These are phyloP conservation scores for Sphagnum fallax DNA, from an alignment of 228 moss, liverwort and hornwort genomes.

Conservation along the genomic window DNA sequence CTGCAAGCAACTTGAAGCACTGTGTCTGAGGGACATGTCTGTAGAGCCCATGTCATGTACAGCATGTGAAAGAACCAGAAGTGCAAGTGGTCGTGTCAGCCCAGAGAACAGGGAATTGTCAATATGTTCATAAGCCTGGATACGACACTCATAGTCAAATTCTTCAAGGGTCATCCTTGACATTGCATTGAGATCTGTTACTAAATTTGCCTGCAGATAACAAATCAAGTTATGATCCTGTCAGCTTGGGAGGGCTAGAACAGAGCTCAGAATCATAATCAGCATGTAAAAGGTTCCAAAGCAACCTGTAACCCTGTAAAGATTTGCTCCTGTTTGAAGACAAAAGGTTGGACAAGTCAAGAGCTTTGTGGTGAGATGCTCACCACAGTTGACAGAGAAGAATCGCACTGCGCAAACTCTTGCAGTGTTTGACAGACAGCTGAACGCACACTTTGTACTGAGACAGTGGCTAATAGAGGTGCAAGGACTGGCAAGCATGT, in stretches of 20 bases:
- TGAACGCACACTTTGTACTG: conserved; percentile 39
- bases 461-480: conserved; percentile 53
- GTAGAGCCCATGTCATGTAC: conserved; percentile 81
- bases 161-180: conserved; percentile 66
- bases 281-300: too few species aligned
- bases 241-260: not conserved
- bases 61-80: conserved; percentile 74
- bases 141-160: conserved; percentile 69
- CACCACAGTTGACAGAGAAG: conserved; percentile 45
- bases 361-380: not conserved
- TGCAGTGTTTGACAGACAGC: conserved; percentile 61
- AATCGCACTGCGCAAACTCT: conserved; percentile 51
- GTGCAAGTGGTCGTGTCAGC: conserved; percentile 52
- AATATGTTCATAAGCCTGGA: conserved; percentile 73
- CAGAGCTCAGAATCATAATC: too few species aligned
- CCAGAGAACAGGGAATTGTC: conserved; percentile 42
- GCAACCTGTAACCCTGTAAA: too few species aligned
- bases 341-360: too few species aligned
- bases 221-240: not conserved
- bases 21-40: conserved; percentile 87
- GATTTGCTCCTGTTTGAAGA: too few species aligned
- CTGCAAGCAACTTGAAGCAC: conserved; percentile 74
- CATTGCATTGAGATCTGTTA: conserved; percentile 83
- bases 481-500: conserved; percentile 76
- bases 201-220: conserved; percentile 45